These are phyloP conservation scores for Starmerella floricola DNA, from an alignment of 805 yeast species.

Conservation along the genomic window DNA sequence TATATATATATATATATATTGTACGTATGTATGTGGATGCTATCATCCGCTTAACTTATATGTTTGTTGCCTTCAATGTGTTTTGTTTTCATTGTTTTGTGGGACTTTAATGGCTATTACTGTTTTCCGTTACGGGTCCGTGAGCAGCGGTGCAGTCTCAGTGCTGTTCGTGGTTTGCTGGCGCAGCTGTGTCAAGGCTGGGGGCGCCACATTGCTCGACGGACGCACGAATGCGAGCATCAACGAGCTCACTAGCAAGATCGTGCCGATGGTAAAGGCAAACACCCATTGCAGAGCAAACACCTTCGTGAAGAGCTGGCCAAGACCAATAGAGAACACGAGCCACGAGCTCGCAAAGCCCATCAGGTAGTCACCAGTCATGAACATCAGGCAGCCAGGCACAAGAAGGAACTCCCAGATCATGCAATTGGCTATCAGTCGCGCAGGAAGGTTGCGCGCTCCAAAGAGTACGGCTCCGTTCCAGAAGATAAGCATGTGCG, in stretches of 20 bases:
- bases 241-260: conserved; percentile 42
- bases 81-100: neutral
- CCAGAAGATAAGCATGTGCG: conserved; percentile 65
- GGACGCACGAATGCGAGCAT: conserved; percentile 29
- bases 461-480: conserved; percentile 69
- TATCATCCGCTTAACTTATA: too few species aligned
- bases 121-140: conserved; percentile 10
- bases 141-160: conserved; percentile 21
- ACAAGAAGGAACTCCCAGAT: conserved; percentile 67
- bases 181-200: conserved; percentile 9
- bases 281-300: conserved; percentile 81
- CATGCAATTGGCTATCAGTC: conserved; percentile 58
- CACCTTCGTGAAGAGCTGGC: conserved; percentile 54
- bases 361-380: conserved; percentile 59
- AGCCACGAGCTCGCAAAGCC: conserved; percentile 50
- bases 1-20: neutral
- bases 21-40: neutral
- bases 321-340: conserved; percentile 53
- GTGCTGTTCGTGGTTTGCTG: neutral
- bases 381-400: conserved; percentile 45
- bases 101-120: neutral
- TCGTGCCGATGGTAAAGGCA: conserved; percentile 53
- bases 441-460: conserved; percentile 43
- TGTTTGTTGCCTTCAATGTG: neutral
- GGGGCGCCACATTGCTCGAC: conserved; percentile 6